These are phyloP conservation scores for Trichoderma guizhouense DNA, from an alignment of 2,329 filamentous ascomycete species.

Conservation along the genomic window DNA sequence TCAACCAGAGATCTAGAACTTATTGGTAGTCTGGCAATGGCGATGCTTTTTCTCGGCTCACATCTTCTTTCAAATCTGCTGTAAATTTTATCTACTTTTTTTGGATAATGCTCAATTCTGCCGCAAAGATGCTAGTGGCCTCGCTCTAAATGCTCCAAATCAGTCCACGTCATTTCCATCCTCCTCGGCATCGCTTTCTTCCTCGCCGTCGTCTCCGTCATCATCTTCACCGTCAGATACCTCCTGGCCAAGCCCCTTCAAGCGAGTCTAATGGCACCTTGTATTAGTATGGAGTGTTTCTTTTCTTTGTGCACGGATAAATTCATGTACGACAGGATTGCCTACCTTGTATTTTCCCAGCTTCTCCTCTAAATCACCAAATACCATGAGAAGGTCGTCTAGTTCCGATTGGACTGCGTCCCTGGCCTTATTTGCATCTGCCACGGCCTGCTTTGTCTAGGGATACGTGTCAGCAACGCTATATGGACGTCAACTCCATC, in stretches of 20 bases:
- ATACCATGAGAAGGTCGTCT: conserved; percentile 78
- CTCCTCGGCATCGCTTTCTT: conserved; percentile 23
- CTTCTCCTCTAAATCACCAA: conserved; percentile 77
- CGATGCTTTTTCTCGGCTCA: not conserved
- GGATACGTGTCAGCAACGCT: not conserved
- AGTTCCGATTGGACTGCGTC: conserved; percentile 67
- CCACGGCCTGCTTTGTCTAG: conserved; percentile 33
- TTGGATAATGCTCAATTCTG: not conserved
- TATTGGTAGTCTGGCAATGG: not conserved
- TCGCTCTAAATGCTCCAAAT: not conserved
- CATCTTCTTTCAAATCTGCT: not conserved
- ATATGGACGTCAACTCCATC: not conserved
- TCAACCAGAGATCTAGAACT: not conserved
- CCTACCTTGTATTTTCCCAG: conserved; percentile 69
- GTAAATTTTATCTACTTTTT: no score
- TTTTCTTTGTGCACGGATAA: not conserved
- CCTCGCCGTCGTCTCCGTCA: conserved; percentile 51
- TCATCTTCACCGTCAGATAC: conserved; percentile 77
- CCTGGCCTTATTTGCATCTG: conserved; percentile 57
- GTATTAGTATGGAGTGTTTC: not conserved
- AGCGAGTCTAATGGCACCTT: conserved; percentile 43
- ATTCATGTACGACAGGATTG: not conserved
- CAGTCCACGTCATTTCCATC: conserved; percentile 23
- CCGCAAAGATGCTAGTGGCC: not conserved
- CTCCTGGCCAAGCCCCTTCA: conserved; percentile 63